A percentile compares a stretch with the other conserved stretches of the same genome.
Evolutionary conservation across 306 rosid species (phyloP).

Genomic region (Astragalus glycyphyllos): DNA sequence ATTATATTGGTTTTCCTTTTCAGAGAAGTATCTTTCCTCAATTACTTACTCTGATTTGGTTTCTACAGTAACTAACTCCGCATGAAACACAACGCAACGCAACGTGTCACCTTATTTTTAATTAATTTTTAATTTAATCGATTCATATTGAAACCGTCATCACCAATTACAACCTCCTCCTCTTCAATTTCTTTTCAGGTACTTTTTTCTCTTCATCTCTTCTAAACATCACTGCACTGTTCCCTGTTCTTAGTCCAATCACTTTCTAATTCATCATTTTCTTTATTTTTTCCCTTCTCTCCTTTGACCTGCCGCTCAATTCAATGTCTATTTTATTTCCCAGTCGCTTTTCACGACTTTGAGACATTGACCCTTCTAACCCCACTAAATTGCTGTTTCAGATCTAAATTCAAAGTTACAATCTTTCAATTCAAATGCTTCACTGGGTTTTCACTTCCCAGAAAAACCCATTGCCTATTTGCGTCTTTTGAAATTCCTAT

Average conservation of each 20-base stretch:
- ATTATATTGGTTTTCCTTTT: too few relatives aligned
- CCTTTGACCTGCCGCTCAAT: constrained; percentile 37
- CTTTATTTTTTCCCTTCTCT: constrained; percentile 1
- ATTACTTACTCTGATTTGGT: neutral
- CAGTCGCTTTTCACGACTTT: constrained; percentile 37
- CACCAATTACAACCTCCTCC: constrained; percentile 13
- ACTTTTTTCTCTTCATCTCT: constrained; percentile 18
- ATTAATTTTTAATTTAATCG: neutral
- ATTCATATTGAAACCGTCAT: constrained; percentile 36
- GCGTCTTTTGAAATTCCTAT: neutral
- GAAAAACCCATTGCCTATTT: neutral
- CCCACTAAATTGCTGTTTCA: constrained; percentile 12
- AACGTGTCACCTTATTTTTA: constrained; percentile 7
- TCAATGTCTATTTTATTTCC: constrained; percentile 4
- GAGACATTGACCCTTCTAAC: constrained; percentile 40
- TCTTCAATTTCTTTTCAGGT: constrained; percentile 47
- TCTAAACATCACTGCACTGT: constrained; percentile 17
- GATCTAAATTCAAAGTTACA: constrained; percentile 44
- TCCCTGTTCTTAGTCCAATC: constrained; percentile 37
- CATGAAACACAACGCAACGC: neutral
- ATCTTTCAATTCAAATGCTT: constrained; percentile 45
- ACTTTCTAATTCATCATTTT: neutral
- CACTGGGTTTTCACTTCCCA: constrained; percentile 35
- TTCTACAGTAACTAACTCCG: constrained; percentile 11
- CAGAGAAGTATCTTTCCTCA: too few relatives aligned